Conservation (phyloP, 257 asterid genomes). For the Gentiana dahurica region DNA sequence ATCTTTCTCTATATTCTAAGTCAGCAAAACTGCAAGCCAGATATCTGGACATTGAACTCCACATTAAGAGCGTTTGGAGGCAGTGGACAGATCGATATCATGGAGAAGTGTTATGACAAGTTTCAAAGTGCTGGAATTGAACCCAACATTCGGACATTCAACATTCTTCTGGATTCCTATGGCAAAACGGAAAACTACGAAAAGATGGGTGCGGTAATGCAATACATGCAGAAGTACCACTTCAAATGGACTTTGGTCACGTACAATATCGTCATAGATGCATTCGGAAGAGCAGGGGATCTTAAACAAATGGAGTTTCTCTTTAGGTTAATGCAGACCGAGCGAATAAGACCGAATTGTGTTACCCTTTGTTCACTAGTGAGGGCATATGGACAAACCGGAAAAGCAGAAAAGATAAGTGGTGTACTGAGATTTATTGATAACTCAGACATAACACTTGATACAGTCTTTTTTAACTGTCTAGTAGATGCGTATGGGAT, state of each 20-base stretch:
- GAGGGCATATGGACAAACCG: constrained; percentile 64
- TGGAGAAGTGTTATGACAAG: constrained; percentile 90
- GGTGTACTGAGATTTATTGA: constrained; percentile 48
- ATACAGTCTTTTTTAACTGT: constrained; percentile 72
- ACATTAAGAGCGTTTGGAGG: constrained; percentile 91
- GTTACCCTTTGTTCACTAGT: constrained; percentile 83
- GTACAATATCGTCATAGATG: constrained; percentile 80
- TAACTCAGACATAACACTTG: constrained; percentile 70
- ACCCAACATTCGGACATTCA: constrained; percentile 83
- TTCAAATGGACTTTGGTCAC: constrained; percentile 81
- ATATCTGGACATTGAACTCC: constrained; percentile 94
- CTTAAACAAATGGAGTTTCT: constrained; percentile 73
- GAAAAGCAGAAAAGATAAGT: constrained; percentile 49
- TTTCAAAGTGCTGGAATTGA: constrained; percentile 77
- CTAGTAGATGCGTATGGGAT: constrained; percentile 80
- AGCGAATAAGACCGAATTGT: constrained; percentile 61
- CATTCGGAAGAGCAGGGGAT: constrained; percentile 82
- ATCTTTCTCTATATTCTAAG: no score
- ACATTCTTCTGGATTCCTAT: constrained; percentile 77
- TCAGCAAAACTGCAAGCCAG: constrained; percentile 54
- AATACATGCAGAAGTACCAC: constrained; percentile 85
- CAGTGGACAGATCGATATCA: constrained; percentile 80
- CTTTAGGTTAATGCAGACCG: constrained; percentile 89
- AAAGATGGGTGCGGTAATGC: constrained; percentile 90
- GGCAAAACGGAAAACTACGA: constrained; percentile 72